Conservation (phyloP, 1,284 basidiomycete genomes). For the Pseudozyma sp. region DNA sequence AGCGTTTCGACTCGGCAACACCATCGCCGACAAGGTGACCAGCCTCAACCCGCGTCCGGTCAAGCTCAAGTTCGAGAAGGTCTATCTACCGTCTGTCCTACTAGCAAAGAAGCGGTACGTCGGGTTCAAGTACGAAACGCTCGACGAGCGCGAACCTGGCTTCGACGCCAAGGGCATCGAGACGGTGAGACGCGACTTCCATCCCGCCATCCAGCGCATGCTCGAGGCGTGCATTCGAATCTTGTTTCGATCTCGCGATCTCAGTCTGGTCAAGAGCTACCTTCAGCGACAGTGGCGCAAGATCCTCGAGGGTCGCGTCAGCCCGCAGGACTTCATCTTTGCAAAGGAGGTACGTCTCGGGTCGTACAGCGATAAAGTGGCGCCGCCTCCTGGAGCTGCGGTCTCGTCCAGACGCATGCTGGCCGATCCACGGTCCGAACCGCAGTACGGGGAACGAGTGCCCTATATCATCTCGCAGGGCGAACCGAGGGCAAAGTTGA, state of each 20-base stretch:
- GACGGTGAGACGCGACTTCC: conserved; percentile 85
- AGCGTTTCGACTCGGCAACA: conserved; percentile 89
- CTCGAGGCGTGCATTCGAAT: conserved; percentile 70
- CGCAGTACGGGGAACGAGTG: conserved; percentile 91
- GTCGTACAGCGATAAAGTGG: conserved; percentile 76
- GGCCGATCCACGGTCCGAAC: conserved; percentile 82
- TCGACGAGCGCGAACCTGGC: conserved; percentile 80
- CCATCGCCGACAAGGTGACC: conserved; percentile 90
- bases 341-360: conserved; percentile 94
- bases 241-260: conserved; percentile 86
- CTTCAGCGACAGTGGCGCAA: conserved; percentile 87
- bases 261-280: conserved; percentile 88
- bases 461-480: conserved; percentile 88
- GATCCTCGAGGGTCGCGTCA: conserved; percentile 82
- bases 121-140: conserved; percentile 90
- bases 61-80: conserved; percentile 98
- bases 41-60: conserved; percentile 87
- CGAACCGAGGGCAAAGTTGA: conserved; percentile 77
- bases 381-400: conserved; percentile 88
- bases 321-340: conserved; percentile 90
- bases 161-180: conserved; percentile 99
- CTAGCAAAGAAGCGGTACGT: conserved; percentile 98
- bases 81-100: conserved; percentile 91
- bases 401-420: conserved; percentile 83
- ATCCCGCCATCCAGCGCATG: conserved; percentile 65